Evolutionary conservation across 2,329 filamentous ascomycete species (phyloP), one percentile per base, ranked within the genome.

Genomic region (Colletotrichum melonis): DNA sequence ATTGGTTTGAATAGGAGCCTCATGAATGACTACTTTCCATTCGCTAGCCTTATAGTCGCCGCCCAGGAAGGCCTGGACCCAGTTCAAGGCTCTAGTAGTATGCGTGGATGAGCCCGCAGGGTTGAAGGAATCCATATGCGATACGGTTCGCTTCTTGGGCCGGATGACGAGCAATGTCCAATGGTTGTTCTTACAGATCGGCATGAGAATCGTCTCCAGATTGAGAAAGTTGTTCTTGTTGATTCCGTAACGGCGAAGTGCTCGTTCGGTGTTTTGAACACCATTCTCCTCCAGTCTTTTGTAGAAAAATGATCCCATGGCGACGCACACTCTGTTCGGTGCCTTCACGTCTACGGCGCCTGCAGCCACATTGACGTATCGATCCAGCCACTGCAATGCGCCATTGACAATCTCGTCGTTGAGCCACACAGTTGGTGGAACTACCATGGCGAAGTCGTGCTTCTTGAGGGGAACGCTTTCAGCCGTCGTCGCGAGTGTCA

Each of bases 371-470:
- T 93, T 92, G 77, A 91, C 82, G 63, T 87, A 87, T 19, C 86
- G 84, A 60, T 91, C 90, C 16, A 95, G 83, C 78, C 90, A 88
- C 32, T 87, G 82, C 30, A 95, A 85, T 60, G 90, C 89, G 16
- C 89, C 89, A 76, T 94, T 94, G 76, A 96, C 89, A 63, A 93
- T 89, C 76, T 94, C 92, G 79, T 95, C 94, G 75, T 95, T 95
- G 7, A 96, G 87, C 93, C 93, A 96, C 32, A 85, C 86, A 0
- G 82, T 85, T 9, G 84, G 80, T 22, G 85, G 84, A 19, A 92
- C 85, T 8, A 95, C 82, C 59, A 88, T 92, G n/a, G 82, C 84
- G 77, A 95, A 92, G 78, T 94, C 92, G 65, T 90, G 88, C 2
- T 84, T 79, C 1, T 79, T 84, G 26, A 78, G 70, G 3, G 73